phyloP scores from a whole-genome alignment of 441 rosid species.

The Biscutella laevigata region DNA sequence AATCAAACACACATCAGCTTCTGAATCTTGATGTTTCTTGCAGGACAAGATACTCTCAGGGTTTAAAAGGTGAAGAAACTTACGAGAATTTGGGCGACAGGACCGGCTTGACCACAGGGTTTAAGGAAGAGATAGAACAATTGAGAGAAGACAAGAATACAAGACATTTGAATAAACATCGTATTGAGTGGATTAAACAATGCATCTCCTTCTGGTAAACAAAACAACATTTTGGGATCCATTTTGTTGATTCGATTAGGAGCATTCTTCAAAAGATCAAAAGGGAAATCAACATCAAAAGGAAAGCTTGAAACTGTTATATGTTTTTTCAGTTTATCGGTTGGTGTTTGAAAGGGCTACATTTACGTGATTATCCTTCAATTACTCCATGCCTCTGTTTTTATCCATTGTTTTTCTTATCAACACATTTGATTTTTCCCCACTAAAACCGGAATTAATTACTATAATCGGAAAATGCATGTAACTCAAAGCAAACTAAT shows the following conservation, averaged over 20 bases:
- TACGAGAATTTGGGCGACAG: constrained; percentile 65
- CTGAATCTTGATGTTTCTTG: not conserved
- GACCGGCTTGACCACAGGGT: constrained; percentile 67
- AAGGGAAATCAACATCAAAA: constrained; percentile 12
- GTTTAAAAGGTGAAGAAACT: constrained; percentile 8
- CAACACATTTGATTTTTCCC: not conserved
- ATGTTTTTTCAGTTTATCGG: no score
- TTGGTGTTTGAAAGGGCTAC: constrained; percentile 14
- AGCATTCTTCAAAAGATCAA: constrained; percentile 20
- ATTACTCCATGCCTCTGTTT: constrained; percentile 22
- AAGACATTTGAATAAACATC: constrained; percentile 41
- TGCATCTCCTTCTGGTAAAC: constrained; percentile 29
- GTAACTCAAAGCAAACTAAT: not conserved
- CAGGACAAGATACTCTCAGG: not conserved
- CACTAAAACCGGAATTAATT: not conserved
- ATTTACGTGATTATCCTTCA: constrained; percentile 20
- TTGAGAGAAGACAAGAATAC: constrained; percentile 62
- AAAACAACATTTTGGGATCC: constrained; percentile 29
- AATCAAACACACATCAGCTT: not conserved
- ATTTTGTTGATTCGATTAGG: constrained; percentile 18
- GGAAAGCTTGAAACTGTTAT: no score
- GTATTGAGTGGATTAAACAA: constrained; percentile 52
- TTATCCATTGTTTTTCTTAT: not conserved
- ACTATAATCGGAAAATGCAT: constrained; percentile 2
- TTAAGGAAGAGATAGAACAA: constrained; percentile 54